Evolutionary conservation across 192 early-diverging fungal species (phyloP).

Genomic region (Phlyctochytrium bullatum): DNA sequence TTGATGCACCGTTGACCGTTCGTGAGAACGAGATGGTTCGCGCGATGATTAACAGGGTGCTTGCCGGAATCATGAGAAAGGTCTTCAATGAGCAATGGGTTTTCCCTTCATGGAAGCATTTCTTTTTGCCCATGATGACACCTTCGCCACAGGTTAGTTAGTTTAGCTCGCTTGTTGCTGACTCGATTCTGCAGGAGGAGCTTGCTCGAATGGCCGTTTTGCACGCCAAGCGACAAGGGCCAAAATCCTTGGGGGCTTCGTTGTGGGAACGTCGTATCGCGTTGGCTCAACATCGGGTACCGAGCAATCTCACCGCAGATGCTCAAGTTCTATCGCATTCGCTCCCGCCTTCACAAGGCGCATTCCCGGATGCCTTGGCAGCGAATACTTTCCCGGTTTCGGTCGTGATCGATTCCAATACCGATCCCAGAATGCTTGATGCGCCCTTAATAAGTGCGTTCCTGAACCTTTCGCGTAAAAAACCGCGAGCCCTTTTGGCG

Average conservation of each 20-base stretch:
- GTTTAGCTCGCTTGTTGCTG: too few relatives aligned
- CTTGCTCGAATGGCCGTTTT: neutral
- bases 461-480: neutral
- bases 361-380: neutral
- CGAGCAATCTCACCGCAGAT: too few relatives aligned
- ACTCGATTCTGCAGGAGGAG: conserved; percentile 18
- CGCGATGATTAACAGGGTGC: conserved; percentile 45
- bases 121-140: conserved; percentile 54
- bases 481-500: neutral
- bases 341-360: too few relatives aligned
- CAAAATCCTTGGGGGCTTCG: neutral
- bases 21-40: conserved; percentile 46
- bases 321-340: too few relatives aligned
- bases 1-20: conserved; percentile 48
- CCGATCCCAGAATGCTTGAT: neutral
- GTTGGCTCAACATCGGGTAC: neutral
- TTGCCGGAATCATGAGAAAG: conserved; percentile 40
- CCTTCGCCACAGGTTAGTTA: conserved; percentile 37
- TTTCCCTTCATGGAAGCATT: conserved; percentile 47
- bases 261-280: neutral
- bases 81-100: conserved; percentile 59
- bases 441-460: neutral
- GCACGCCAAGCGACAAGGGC: neutral
- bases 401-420: neutral
- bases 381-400: neutral